Percentiles rank a stretch among this genome's conserved stretches.
These are phyloP conservation scores for Dentipellis fragilis DNA, from an alignment of 768 basidiomycete species.

Conservation along the genomic window DNA sequence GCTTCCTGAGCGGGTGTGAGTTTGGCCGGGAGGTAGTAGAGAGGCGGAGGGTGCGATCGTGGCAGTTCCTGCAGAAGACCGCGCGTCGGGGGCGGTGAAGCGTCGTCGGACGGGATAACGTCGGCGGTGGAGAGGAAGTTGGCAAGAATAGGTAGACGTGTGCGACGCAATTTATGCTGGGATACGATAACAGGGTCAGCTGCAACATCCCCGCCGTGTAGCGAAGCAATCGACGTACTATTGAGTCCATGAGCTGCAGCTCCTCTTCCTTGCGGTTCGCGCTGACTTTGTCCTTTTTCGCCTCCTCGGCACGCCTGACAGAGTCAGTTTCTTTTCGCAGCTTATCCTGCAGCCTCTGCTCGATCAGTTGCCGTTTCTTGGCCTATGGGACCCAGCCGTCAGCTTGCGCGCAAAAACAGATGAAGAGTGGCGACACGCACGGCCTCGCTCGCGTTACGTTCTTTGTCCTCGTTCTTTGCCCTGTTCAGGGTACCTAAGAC, in stretches of 20 bases:
- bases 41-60: conserved; percentile 62
- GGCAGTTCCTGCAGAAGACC: conserved; percentile 37
- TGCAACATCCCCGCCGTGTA: not conserved
- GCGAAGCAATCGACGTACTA: conserved; percentile 37
- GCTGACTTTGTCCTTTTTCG: conserved; percentile 68
- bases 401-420: not conserved
- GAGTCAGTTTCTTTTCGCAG: conserved; percentile 78
- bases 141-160: conserved; percentile 60
- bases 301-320: conserved; percentile 78
- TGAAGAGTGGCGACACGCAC: conserved; percentile 27
- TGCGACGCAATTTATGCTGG: conserved; percentile 66
- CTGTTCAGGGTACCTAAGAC: conserved; percentile 77
- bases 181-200: not conserved
- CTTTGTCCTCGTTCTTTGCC: conserved; percentile 81
- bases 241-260: conserved; percentile 68
- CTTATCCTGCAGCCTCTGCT: conserved; percentile 79
- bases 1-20: conserved; percentile 61
- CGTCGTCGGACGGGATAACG: conserved; percentile 34
- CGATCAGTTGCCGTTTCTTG: conserved; percentile 74
- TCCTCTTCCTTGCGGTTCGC: conserved; percentile 81
- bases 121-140: conserved; percentile 75
- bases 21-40: conserved; percentile 68
- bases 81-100: conserved; percentile 18
- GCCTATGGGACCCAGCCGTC: conserved; percentile 34
- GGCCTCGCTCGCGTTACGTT: conserved; percentile 77